Conservation (phyloP, 1,284 basidiomycete genomes). For the Wolfiporia cocos region DNA sequence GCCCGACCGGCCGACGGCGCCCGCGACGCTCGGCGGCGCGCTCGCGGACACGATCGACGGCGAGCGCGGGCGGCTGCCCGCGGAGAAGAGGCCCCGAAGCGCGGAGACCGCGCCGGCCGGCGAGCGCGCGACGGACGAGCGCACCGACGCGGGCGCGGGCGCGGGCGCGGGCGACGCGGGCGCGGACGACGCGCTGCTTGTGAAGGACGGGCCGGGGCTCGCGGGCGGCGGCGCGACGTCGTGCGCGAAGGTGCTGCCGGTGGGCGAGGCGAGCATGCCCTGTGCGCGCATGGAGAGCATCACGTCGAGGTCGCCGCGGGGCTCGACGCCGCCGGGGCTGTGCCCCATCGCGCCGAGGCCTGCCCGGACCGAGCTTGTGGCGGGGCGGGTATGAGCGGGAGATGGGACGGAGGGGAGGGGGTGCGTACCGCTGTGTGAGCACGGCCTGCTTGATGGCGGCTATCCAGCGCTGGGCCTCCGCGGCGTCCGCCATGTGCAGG, state of each 20-base stretch:
- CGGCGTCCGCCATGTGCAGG: constrained; percentile 51
- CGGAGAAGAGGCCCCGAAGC: constrained; percentile 52
- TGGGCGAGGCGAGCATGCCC: constrained; percentile 35
- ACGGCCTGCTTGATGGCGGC: constrained; percentile 64
- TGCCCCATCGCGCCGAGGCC: constrained; percentile 48
- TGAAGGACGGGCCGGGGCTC: constrained; percentile 5
- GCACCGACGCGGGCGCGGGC: constrained; percentile 12
- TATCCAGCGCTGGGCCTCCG: constrained; percentile 69
- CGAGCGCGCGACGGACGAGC: constrained; percentile 10
- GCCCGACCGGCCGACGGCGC: constrained; percentile 27
- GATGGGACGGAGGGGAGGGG: constrained; percentile 1
- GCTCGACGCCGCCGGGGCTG: constrained; percentile 43
- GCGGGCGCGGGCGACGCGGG: not conserved
- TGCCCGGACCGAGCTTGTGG: constrained; percentile 63
- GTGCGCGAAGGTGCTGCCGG: constrained; percentile 4
- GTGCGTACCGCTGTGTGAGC: constrained; percentile 56
- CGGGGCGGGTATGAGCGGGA: constrained; percentile 6
- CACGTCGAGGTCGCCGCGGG: constrained; percentile 72
- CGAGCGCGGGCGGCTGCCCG: constrained; percentile 46
- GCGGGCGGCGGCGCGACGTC: constrained; percentile 8
- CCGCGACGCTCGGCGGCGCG: constrained; percentile 31
- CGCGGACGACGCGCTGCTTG: not conserved
- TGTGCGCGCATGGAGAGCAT: constrained; percentile 74
- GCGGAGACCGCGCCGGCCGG: constrained; percentile 32
- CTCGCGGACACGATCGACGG: constrained; percentile 29